A percentile compares a stretch with the other conserved stretches of the same genome.
Conservation (phyloP, 768 basidiomycete genomes). For the Inosperma sp. region DNA sequence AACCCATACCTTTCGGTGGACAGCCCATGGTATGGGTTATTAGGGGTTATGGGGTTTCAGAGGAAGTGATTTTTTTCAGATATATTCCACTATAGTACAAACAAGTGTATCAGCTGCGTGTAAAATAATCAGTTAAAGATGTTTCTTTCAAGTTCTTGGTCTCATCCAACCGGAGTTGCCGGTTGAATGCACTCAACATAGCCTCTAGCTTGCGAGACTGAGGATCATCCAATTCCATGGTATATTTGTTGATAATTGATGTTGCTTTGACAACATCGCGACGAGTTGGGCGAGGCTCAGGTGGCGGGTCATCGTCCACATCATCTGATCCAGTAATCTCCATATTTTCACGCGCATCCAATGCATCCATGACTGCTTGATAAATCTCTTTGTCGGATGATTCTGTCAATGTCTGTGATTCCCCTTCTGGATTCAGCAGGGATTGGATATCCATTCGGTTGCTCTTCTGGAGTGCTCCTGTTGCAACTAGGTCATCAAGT, state of each 20-base stretch:
- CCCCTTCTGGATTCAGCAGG: constrained; percentile 28
- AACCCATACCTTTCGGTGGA: too few relatives aligned
- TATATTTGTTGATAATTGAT: constrained; percentile 17
- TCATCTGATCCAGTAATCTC: constrained; percentile 16
- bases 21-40: too few relatives aligned
- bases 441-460: constrained; percentile 26
- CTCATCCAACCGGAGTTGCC: not conserved
- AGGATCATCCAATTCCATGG: constrained; percentile 13
- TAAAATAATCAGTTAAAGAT: not conserved
- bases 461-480: constrained; percentile 19
- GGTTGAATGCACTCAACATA: not conserved
- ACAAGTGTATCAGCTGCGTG: not conserved
- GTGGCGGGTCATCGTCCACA: constrained; percentile 13
- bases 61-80: too few relatives aligned
- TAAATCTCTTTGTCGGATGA: constrained; percentile 16
- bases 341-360: constrained; percentile 18
- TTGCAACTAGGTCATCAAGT: constrained; percentile 20
- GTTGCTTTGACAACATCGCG: constrained; percentile 19
- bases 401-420: constrained; percentile 13
- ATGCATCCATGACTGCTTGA: constrained; percentile 23
- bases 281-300: constrained; percentile 10
- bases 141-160: not conserved
- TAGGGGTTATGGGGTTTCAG: too few relatives aligned
- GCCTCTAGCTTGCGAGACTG: not conserved
- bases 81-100: too few relatives aligned